phyloP scores from a whole-genome alignment of 2,329 filamentous ascomycete species.

The Aspergillus sp. region DNA sequence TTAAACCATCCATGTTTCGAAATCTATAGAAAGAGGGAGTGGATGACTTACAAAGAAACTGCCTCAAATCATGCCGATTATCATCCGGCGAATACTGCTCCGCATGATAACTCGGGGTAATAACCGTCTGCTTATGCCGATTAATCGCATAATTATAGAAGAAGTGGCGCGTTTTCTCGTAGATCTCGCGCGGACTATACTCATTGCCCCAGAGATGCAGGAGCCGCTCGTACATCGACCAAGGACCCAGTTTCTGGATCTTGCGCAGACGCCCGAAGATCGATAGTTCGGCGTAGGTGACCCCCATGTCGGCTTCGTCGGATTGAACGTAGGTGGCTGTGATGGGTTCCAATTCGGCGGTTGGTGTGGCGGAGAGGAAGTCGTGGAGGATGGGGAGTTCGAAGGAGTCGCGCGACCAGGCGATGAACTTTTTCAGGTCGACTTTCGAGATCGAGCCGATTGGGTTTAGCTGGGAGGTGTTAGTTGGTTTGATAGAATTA shows the following conservation, averaged over 20 bases:
- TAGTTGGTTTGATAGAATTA: not conserved
- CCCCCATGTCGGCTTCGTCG: constrained; percentile 57
- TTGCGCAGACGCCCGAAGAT: constrained; percentile 57
- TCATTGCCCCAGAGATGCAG: constrained; percentile 50
- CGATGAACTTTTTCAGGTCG: constrained; percentile 70
- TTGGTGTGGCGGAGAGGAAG: constrained; percentile 64
- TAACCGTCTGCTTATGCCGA: constrained; percentile 63
- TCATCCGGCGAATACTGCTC: constrained; percentile 55
- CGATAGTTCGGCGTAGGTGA: constrained; percentile 56
- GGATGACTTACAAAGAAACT: constrained; percentile 49
- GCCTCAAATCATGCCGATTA: constrained; percentile 59
- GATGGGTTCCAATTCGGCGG: constrained; percentile 66
- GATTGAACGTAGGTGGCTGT: constrained; percentile 60
- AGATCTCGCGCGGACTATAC: constrained; percentile 44
- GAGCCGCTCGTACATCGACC: constrained; percentile 55
- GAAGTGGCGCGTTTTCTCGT: constrained; percentile 48
- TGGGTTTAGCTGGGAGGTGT: constrained; percentile 31
- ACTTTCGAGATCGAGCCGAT: constrained; percentile 59
- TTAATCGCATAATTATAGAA: constrained; percentile 58
- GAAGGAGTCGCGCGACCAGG: constrained; percentile 61
- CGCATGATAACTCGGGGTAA: constrained; percentile 59
- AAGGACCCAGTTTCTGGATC: constrained; percentile 54
- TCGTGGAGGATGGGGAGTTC: constrained; percentile 63
- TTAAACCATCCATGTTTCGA: too few relatives aligned
- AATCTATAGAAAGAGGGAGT: too few relatives aligned